Base-by-base conservation (phyloP, 306 rosid species). In the Acacia acuminata region DNA sequence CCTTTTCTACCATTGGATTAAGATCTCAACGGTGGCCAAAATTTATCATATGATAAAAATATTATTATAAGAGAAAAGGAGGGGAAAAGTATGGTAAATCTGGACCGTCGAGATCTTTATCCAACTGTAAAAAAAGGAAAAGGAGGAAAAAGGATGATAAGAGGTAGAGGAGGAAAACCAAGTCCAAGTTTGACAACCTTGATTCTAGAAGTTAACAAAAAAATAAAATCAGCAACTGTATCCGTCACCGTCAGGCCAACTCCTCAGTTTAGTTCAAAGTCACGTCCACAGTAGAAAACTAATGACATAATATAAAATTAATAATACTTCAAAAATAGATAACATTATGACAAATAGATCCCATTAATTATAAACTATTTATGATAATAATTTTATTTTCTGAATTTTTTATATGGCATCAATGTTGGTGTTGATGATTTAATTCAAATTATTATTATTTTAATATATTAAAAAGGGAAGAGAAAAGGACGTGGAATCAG, bases 401-500 rank as follows among this genome's bases (percentile, higher is more conserved):
- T 38, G 42, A 0, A 58, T n/a, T n/a, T 56, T 22, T 56, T 8
- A 56, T n/a, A 1, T 22, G 65, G 13, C 30, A 10, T 22, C 32
- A 8, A 11, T 24, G 22, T 58, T 22, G 65, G 32, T 9, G 4
- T 58, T 22, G 27, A n/a, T 58, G 65, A 22, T n/a, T 58, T 58
- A 58, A 58, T 58, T 22, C 32, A 22, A 58, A 22, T 58, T 58
- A 58, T 10, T 20, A 56, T 56, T 17, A 12, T 8, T 4, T 14
- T 15, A 40, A 14, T 10, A 10, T 10, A 22, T 6, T 63, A 45
- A 12, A 65, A 17, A 24, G 1, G 11, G 7, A 24, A 10, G 50
- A 42, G 55, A 19, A 58, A 20, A 8, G 27, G 24, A 73, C 60
- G 78, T 53, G 78, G 66, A 74, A 74, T 74, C 78, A 32, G 65